Conservation (phyloP, 768 basidiomycete species). For the Rhodocollybia butyracea region DNA sequence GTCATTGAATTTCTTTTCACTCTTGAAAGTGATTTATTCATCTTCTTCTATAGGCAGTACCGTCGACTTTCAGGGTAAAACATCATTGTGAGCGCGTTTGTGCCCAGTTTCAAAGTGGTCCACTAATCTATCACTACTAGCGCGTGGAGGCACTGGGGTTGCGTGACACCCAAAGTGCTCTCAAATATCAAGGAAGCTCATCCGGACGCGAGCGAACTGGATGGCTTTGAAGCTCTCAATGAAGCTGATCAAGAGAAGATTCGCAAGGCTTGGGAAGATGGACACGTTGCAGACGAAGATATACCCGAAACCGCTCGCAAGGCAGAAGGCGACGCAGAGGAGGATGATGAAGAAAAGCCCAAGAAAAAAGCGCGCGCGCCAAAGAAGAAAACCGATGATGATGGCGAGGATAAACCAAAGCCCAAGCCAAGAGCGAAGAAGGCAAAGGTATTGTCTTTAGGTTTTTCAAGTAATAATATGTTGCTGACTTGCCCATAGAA, state of each 20-base stretch:
- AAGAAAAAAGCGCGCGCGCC: conserved; percentile 51
- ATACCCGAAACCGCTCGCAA: conserved; percentile 74
- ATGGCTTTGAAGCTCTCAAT: conserved; percentile 77
- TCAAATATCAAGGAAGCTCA: conserved; percentile 66
- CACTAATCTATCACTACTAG: conserved; percentile 29
- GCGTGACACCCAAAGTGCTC: conserved; percentile 67
- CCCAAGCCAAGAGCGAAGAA: conserved; percentile 23
- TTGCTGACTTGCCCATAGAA: too few relatives aligned
- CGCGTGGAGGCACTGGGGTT: conserved; percentile 91
- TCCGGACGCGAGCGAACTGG: conserved; percentile 62
- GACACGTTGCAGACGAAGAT: conserved; percentile 80
- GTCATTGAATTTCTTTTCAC: too few relatives aligned
- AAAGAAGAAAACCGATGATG: conserved; percentile 26
- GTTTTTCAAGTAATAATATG: conserved; percentile 10
- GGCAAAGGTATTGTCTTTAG: conserved; percentile 24
- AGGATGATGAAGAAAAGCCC: conserved; percentile 46
- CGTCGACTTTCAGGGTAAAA: conserved; percentile 70
- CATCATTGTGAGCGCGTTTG: conserved; percentile 50
- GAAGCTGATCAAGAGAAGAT: conserved; percentile 71
- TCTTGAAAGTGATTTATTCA: too few relatives aligned
- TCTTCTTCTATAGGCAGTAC: too few relatives aligned
- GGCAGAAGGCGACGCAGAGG: conserved; percentile 38
- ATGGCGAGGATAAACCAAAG: conserved; percentile 27
- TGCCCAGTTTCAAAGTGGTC: not conserved
- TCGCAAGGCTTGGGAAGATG: conserved; percentile 69